These are phyloP conservation scores for Clonostachys rhizophaga DNA, from an alignment of 2,329 filamentous ascomycete species.

Conservation along the genomic window DNA sequence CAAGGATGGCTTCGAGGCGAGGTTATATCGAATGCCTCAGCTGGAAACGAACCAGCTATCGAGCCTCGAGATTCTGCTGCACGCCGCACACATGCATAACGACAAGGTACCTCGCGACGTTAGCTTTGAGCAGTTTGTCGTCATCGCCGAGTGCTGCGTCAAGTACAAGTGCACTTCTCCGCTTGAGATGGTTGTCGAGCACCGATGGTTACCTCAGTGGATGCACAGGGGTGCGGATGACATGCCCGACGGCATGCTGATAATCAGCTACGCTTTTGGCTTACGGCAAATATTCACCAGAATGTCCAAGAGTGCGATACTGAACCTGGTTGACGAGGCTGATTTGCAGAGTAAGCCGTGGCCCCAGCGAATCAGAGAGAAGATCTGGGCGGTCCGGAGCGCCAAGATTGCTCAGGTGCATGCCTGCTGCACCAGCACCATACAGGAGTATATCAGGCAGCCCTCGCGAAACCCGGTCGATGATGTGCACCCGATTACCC, in stretches of 20 bases:
- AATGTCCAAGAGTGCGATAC: conserved; percentile 41
- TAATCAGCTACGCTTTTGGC: conserved; percentile 50
- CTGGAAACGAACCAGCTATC: conserved; percentile 34
- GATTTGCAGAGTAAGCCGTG: conserved; percentile 37
- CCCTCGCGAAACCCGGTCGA: conserved; percentile 12
- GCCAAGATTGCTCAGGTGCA: conserved; percentile 47
- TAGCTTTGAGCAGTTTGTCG: conserved; percentile 42
- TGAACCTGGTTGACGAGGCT: conserved; percentile 36
- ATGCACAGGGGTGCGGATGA: conserved; percentile 39
- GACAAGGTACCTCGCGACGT: conserved; percentile 39
- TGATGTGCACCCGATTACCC: conserved; percentile 9
- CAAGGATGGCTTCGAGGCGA: conserved; percentile 36
- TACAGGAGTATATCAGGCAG: conserved; percentile 39
- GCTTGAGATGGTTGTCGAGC: conserved; percentile 42
- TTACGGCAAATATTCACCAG: conserved; percentile 40
- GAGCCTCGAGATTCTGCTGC: conserved; percentile 39
- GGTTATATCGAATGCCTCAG: conserved; percentile 48
- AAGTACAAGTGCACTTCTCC: conserved; percentile 47
- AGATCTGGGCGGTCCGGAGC: conserved; percentile 39
- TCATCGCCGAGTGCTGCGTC: conserved; percentile 44
- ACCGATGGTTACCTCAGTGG: conserved; percentile 48
- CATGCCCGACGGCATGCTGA: conserved; percentile 41
- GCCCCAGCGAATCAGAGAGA: conserved; percentile 41
- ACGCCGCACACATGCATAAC: conserved; percentile 46
- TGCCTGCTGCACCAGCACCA: conserved; percentile 33